Percentiles rank a stretch among this genome's conserved stretches.
These are phyloP conservation scores for Dactylonectria estremocensis DNA, from an alignment of 2,329 filamentous ascomycete species.

Conservation along the genomic window DNA sequence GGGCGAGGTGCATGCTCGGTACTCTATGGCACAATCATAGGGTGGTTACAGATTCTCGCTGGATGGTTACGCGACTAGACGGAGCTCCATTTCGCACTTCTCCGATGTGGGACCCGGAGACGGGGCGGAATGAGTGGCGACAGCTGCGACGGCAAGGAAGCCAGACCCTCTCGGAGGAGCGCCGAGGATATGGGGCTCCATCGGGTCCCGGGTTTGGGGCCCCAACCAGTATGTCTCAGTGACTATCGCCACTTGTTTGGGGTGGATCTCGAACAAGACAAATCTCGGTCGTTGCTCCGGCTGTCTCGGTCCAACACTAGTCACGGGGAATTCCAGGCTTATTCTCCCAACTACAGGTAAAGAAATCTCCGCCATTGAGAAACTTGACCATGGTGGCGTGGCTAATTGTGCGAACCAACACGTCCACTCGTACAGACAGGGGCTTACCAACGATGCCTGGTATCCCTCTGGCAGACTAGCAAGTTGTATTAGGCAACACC, in stretches of 20 bases:
- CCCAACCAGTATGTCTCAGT: neutral
- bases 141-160: neutral
- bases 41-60: neutral
- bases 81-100: neutral
- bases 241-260: neutral
- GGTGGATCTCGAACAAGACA: neutral
- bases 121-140: neutral
- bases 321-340: neutral
- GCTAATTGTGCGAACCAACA: neutral
- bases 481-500: neutral
- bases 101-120: neutral
- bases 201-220: neutral
- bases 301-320: neutral
- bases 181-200: slow-evolving; percentile 1
- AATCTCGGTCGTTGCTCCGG: neutral
- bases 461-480: neutral
- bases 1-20: too few relatives aligned
- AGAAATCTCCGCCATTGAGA: too few relatives aligned
- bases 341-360: neutral
- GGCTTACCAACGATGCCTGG: neutral
- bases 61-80: slow-evolving; percentile 6
- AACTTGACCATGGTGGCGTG: neutral
- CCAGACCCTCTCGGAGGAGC: neutral
- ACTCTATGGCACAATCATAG: neutral
- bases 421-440: neutral